A percentile compares a stretch with the other conserved stretches of the same genome.
phyloP scores from a whole-genome alignment of 306 rosid genomes.

The Canavalia ensiformis region DNA sequence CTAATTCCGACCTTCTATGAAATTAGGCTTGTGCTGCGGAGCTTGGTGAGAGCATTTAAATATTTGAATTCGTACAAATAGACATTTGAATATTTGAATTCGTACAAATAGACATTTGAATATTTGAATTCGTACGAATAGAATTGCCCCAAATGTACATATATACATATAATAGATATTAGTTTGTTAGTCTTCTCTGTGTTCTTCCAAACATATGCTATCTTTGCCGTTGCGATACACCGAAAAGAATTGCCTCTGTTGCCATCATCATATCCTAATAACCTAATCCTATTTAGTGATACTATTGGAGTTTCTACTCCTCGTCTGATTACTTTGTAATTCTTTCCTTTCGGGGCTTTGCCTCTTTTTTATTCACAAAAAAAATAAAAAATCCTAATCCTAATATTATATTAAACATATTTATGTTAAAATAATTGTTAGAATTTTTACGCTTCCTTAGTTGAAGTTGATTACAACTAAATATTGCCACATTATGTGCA shows the following conservation, averaged over 20 bases:
- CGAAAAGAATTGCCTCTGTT: neutral
- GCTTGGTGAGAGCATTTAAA: slow-evolving; percentile 8
- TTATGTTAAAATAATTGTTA: neutral
- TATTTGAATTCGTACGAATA: neutral
- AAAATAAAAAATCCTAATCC: neutral
- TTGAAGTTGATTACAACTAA: neutral
- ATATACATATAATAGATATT: neutral
- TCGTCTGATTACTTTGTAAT: no score
- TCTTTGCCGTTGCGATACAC: neutral
- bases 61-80: neutral
- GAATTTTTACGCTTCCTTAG: neutral
- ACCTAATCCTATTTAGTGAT: no score
- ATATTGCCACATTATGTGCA: neutral
- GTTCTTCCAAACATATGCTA: neutral
- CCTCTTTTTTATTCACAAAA: no score
- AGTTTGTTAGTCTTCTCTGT: neutral
- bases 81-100: slow-evolving; percentile 17
- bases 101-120: slow-evolving; percentile 7
- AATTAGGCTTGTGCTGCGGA: slow-evolving; percentile 24
- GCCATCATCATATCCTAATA: neutral
- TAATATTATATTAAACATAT: neutral
- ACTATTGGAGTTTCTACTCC: no score
- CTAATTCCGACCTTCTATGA: slow-evolving; percentile 19
- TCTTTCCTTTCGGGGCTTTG: no score
- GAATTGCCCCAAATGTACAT: slow-evolving; percentile 28